Conservation (phyloP, 768 basidiomycete species). For the Sarcodon aspratus region DNA sequence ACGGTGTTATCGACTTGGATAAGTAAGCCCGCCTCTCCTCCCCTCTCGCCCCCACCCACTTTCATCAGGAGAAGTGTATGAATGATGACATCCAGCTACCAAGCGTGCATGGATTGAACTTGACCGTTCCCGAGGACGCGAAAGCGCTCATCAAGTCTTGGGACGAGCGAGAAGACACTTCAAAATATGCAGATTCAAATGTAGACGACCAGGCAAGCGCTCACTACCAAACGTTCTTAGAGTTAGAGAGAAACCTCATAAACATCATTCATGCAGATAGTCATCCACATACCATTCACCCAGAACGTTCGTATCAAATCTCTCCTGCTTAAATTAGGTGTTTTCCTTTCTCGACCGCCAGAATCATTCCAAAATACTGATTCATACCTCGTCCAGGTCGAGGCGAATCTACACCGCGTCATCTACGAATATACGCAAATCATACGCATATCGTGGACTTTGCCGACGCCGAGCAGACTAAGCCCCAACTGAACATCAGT, state of each 20-base stretch:
- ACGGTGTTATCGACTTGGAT: conserved; percentile 17
- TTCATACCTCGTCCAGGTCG: conserved; percentile 34
- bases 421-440: conserved; percentile 67
- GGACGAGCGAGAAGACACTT: conserved; percentile 63
- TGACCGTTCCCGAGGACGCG: conserved; percentile 73
- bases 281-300: conserved; percentile 73
- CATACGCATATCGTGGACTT: conserved; percentile 70
- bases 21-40: conserved; percentile 14
- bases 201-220: conserved; percentile 72
- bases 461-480: conserved; percentile 52
- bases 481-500: conserved; percentile 60
- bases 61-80: neutral
- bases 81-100: conserved; percentile 2
- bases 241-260: conserved; percentile 1
- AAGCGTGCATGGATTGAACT: conserved; percentile 74
- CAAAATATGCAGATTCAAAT: conserved; percentile 58
- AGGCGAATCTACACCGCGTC: conserved; percentile 67
- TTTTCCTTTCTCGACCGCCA: conserved; percentile 2
- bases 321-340: conserved; percentile 67
- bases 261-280: conserved; percentile 37
- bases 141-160: conserved; percentile 72
- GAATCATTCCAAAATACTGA: conserved; percentile 1
- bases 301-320: conserved; percentile 71
- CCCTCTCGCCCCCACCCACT: neutral
- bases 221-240: neutral